These are phyloP conservation scores for Graphiopsis chlorocephala DNA, from an alignment of 2,329 filamentous ascomycete genomes.

Conservation along the genomic window DNA sequence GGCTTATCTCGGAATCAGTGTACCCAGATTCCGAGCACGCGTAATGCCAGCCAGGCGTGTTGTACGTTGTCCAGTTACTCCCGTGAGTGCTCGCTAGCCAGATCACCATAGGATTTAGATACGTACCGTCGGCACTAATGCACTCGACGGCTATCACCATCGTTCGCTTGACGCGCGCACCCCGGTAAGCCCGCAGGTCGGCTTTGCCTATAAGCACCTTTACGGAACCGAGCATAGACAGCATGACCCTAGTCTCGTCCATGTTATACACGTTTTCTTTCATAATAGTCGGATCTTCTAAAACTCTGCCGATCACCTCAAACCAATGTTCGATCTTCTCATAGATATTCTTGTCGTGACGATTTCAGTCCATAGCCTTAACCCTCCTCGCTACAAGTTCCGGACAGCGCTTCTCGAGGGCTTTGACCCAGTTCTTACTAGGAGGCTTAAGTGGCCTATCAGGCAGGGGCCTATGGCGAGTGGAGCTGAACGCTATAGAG, in stretches of 20 bases:
- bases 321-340: slow-evolving; percentile 35
- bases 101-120: slow-evolving; percentile 28
- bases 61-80: slow-evolving; percentile 29
- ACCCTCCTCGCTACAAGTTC: slow-evolving; percentile 27
- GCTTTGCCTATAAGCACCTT: slow-evolving; percentile 35
- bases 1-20: slow-evolving; percentile 34
- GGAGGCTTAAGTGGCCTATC: slow-evolving; percentile 17
- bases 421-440: slow-evolving; percentile 21
- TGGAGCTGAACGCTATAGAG: slow-evolving; percentile 17
- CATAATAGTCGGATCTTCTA: slow-evolving; percentile 27
- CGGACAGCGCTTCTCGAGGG: slow-evolving; percentile 26
- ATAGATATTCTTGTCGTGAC: slow-evolving; percentile 31
- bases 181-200: slow-evolving; percentile 26
- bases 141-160: slow-evolving; percentile 30
- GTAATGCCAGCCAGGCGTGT: slow-evolving; percentile 29
- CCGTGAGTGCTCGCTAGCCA: slow-evolving; percentile 30
- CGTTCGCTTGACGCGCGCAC: slow-evolving; percentile 28
- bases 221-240: slow-evolving; percentile 29
- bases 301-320: slow-evolving; percentile 30
- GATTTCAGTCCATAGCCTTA: slow-evolving; percentile 29
- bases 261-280: slow-evolving; percentile 38
- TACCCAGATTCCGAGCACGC: slow-evolving; percentile 21
- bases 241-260: slow-evolving; percentile 37
- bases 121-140: slow-evolving; percentile 28
- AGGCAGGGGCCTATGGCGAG: slow-evolving; percentile 13